Evolutionary conservation across 495 filamentous ascomycete genomes (phyloP), one percentile per base, ranked within the genome.

Genomic region (Aeminium ludgeri): DNA sequence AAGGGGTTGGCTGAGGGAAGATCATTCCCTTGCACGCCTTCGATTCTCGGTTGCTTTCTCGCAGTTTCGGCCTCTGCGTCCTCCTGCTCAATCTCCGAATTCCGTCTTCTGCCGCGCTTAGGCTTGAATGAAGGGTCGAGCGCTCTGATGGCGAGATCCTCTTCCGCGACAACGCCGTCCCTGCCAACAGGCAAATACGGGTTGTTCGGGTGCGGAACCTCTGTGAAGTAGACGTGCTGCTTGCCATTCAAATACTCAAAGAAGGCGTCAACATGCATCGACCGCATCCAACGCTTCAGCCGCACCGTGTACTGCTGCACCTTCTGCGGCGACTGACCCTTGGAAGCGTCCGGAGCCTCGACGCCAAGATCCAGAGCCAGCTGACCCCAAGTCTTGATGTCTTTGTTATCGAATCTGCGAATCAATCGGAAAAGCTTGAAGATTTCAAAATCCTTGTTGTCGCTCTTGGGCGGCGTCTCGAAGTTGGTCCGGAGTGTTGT

Each of bases 211-310:
- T 65, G 61, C 4, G 89, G 89, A 8, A 93, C 72, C 40, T 92
- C 75, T 15, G 74, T 80, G 63, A 80, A 93, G 58, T 97, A 97
- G 0, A 68, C 49, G 58, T 92, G 85, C 12, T 70, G 67, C 40
- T 87, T 85, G 27, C 76, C 74, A 27, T 86, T 67, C 10, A 89
- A 72, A 55, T 82, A 95, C 52, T 93, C 85, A 56, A 95, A 95
- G 56, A 95, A 97, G 13, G 86, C 82, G 66, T 95, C 86, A 16
- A 97, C 73, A 55, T 95, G 89, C 82, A 93, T 92, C 0, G 89
- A 87, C 53, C 82, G 84, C 82, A 97, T 89, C 89, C 89, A 97
- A 43, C 89, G 73, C 81, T 95, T 96, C 32, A 96, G 63, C 37
- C 89, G 68, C 27, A 95, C 89, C 36, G 85, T 84, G 62, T 97